A percentile compares a stretch with the other conserved stretches of the same genome.
phyloP scores from a whole-genome alignment of 768 basidiomycete genomes.

The Tylopilus sp. region DNA sequence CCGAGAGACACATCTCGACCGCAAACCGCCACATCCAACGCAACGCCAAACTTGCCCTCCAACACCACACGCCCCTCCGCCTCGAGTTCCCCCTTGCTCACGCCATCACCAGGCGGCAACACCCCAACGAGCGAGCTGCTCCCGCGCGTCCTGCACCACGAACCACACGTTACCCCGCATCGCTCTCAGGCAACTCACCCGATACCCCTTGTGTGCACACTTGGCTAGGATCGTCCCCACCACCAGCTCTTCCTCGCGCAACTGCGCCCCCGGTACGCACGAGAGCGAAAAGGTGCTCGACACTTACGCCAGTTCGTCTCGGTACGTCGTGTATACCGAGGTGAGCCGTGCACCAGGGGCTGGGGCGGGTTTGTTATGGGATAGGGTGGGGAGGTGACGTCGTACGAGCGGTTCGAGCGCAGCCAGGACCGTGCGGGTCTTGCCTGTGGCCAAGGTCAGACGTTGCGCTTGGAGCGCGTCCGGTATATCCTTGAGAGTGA shows the following conservation, averaged over 20 bases:
- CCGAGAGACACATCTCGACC: not conserved
- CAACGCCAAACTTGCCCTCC: slow-evolving; percentile 17
- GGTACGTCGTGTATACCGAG: slow-evolving; percentile 37
- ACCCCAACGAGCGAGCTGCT: slow-evolving; percentile 2
- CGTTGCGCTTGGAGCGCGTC: slow-evolving; percentile 7
- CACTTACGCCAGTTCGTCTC: slow-evolving; percentile 67
- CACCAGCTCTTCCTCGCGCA: slow-evolving; percentile 73
- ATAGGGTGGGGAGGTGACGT: slow-evolving; percentile 12
- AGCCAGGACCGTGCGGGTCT: slow-evolving; percentile 32
- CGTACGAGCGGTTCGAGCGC: slow-evolving; percentile 21
- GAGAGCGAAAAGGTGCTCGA: slow-evolving; percentile 65
- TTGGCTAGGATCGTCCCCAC: slow-evolving; percentile 71
- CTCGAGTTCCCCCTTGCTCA: no score
- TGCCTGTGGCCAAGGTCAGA: slow-evolving; percentile 8
- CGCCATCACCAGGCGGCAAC: no score
- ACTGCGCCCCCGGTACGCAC: slow-evolving; percentile 47
- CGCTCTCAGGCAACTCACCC: not conserved
- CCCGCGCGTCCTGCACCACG: slow-evolving; percentile 19
- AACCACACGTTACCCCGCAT: not conserved
- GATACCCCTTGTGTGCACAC: slow-evolving; percentile 48
- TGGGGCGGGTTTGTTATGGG: not conserved
- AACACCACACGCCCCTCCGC: not conserved
- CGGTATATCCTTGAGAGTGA: slow-evolving; percentile 41
- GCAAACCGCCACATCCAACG: slow-evolving; percentile 56
- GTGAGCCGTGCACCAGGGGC: not conserved